Evolutionary conservation across 176 grass and related monocot species (phyloP).

Genomic region (Areca catechu): DNA sequence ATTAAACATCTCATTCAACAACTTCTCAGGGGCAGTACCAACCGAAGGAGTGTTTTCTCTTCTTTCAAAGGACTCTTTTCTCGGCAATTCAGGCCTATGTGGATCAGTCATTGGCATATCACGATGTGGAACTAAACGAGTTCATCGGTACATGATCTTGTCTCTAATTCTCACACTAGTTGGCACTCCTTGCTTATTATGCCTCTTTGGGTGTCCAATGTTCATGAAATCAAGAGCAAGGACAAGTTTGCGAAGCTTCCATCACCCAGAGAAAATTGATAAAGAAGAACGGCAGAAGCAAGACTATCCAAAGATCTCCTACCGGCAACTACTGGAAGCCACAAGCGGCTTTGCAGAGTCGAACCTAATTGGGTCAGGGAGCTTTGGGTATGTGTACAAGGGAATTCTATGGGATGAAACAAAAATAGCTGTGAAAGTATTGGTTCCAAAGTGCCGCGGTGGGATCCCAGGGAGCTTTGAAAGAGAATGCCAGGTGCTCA

Average conservation of each 20-base stretch:
- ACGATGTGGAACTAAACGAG: conserved; percentile 20
- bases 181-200: conserved; percentile 4
- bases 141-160: conserved; percentile 17
- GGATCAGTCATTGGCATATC: conserved; percentile 32
- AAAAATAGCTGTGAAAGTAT: conserved; percentile 76
- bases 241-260: background rate
- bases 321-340: conserved; percentile 66
- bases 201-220: conserved; percentile 1
- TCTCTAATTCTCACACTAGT: conserved; percentile 14
- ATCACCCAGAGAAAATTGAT: conserved; percentile 20
- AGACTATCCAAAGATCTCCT: conserved; percentile 74
- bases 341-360: conserved; percentile 62
- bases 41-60: conserved; percentile 33
- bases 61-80: conserved; percentile 51
- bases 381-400: conserved; percentile 68
- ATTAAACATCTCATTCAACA: conserved; percentile 74
- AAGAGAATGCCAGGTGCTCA: conserved; percentile 79
- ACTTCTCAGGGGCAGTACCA: conserved; percentile 60
- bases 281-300: conserved; percentile 31
- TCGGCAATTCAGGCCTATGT: conserved; percentile 48
- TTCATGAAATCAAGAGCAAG: background rate
- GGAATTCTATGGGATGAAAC: conserved; percentile 58
- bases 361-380: conserved; percentile 53
- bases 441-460: conserved; percentile 51
- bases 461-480: conserved; percentile 64